Evolutionary conservation across 768 basidiomycete genomes (phyloP), one percentile per base, ranked within the genome.

Genomic region (Coprinopsis marcescibilis): DNA sequence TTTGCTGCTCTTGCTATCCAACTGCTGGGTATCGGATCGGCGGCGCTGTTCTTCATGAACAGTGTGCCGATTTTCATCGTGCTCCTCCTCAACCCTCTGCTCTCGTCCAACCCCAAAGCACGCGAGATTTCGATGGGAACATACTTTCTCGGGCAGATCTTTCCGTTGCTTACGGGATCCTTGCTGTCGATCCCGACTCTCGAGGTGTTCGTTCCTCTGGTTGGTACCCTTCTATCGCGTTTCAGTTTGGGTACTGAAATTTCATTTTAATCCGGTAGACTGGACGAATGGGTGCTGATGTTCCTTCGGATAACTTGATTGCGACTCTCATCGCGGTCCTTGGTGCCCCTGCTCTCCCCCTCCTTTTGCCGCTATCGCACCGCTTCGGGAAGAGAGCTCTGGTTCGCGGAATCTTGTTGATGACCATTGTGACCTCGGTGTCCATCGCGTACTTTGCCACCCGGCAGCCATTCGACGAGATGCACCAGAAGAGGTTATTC

Each of bases 171-270:
- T 8, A 68, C 75, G 0, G 83, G 85, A 17, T 64, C 74, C 0
- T 71, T 86, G 54, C 57, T 88, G 26, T 58, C 80, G 30, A 61
- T 76, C 33, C 72, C 80, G 4, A 78, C 85, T 2, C 55, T 89
- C 34, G 88, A 94, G 36, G 85, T 97, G 17, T 96, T 98, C 57
- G 89, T 95, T 0, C 95, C 95, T 5, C 64, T 96, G 57, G 87
- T 87, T 52, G 43, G 77, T 64, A 12, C 43, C 15, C 11, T 4
- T 39, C 34, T 10, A 27, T 47, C 39, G 15, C n/a, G 29, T 29
- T 15, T 13, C 35, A 36, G 6, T 36, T 17, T 36, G 15, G 19
- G 8, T 20, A 19, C 10, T 19, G 14, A 19, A 11, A 10, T 10
- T 14, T 30, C 42, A 8, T 13, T 13, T 8, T 20, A 2, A 17